phyloP scores from a whole-genome alignment of 495 filamentous ascomycete species.

The Aspergillus sclerotioniger region DNA sequence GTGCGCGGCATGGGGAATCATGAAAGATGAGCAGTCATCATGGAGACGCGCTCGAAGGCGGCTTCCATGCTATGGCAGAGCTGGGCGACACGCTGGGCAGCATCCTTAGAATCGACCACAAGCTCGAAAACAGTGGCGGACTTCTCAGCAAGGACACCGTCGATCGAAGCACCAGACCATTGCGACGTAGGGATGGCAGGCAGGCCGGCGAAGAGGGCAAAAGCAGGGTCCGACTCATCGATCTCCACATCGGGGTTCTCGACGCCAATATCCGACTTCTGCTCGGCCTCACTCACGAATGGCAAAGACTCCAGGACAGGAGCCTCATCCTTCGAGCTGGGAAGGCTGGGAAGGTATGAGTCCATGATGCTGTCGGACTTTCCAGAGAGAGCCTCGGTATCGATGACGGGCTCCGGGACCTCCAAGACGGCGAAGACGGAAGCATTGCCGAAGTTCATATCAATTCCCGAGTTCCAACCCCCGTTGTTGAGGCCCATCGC shows the following conservation, averaged over 20 bases:
- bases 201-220: constrained; percentile 57
- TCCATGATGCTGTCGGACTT: constrained; percentile 55
- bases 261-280: constrained; percentile 27
- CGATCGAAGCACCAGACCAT: constrained; percentile 42
- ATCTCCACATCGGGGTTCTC: constrained; percentile 50
- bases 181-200: constrained; percentile 23
- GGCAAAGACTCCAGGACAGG: constrained; percentile 46
- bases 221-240: constrained; percentile 58
- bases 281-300: constrained; percentile 28
- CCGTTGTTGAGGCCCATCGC: constrained; percentile 55
- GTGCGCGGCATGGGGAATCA: constrained; percentile 38
- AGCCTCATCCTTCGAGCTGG: constrained; percentile 48
- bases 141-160: constrained; percentile 58
- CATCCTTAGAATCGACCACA: constrained; percentile 39
- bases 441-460: constrained; percentile 62
- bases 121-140: constrained; percentile 55
- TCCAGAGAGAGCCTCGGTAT: constrained; percentile 61
- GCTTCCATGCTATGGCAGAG: constrained; percentile 52
- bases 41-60: constrained; percentile 47
- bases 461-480: constrained; percentile 54
- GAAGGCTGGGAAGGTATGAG: constrained; percentile 29
- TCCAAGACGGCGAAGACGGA: constrained; percentile 78
- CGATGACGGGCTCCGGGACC: constrained; percentile 65
- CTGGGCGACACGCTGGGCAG: constrained; percentile 39
- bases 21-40: constrained; percentile 46